Evolutionary conservation across 805 yeast species (phyloP), one percentile per base, ranked within the genome.

Genomic region (Suhomyces pyralidae): DNA sequence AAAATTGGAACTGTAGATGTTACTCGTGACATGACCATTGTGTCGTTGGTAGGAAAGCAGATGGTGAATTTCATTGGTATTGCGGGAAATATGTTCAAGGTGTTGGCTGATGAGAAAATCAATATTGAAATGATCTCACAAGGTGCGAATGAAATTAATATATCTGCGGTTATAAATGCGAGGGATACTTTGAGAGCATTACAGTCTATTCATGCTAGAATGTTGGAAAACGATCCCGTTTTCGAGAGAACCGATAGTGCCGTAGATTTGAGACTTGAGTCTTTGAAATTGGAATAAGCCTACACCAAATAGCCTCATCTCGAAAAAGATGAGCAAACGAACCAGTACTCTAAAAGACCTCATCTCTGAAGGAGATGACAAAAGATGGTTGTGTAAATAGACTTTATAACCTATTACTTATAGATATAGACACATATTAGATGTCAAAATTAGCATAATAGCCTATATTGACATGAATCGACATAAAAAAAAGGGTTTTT

Each of bases 121-220:
- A 94, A 94, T 72, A 90, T 94, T 61, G 99, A 94, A 71, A 94
- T 94, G 99, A 94, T 94, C 71, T 83, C 91, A 53, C 99, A 94
- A 79, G 99, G 99, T 62, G 97, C 98, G 17, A 93, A 93, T 65
- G 99, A 94, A 73, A 94, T 94, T 65, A 94, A 94, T 69, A 94
- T 94, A 50, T 88, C 96, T 32, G 96, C 97, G 58, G 99, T 94
- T 50, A 90, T 94, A 56, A 88, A 88, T 58, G 90, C 88, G 59
- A 73, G 75, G 51, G 94, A 94, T 64, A 85, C 96, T 12, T 73
- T 90, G 28, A 88, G 88, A 67, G 98, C 98, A 3, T 78, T 94
- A 59, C 84, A 84, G 65, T 86, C 91, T 5, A 84, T 94, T 53
- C 99, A 94, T 66, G 86, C 85, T 44, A 84, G 82, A 54, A 71